Conservation (phyloP, 768 basidiomycete species). For the Nidula microcarpa region DNA sequence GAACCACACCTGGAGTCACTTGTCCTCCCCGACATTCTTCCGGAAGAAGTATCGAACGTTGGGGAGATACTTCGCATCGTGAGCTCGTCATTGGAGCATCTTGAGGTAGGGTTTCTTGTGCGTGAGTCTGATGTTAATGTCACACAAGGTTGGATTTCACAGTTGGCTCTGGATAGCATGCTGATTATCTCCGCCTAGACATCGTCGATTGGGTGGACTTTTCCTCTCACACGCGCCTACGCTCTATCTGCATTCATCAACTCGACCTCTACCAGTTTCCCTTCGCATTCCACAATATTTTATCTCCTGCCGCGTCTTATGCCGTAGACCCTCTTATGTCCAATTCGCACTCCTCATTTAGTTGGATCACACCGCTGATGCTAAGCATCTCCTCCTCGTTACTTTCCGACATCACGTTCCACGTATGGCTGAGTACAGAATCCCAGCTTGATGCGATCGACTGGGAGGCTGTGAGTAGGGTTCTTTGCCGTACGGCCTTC, state of each 20-base stretch:
- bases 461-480: constrained; percentile 19
- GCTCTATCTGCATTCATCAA: constrained; percentile 21
- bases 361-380: constrained; percentile 23
- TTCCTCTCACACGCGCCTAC: constrained; percentile 18
- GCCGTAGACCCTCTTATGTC: not conserved
- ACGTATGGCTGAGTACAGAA: constrained; percentile 30
- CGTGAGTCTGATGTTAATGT: constrained; percentile 11
- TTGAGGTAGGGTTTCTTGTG: constrained; percentile 25
- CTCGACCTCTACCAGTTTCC: constrained; percentile 30
- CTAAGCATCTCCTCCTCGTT: constrained; percentile 15
- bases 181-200: constrained; percentile 8
- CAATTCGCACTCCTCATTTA: constrained; percentile 12
- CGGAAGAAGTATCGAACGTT: constrained; percentile 18
- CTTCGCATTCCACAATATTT: constrained; percentile 1
- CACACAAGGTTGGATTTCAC: not conserved
- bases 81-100: constrained; percentile 20
- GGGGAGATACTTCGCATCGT: constrained; percentile 15
- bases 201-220: constrained; percentile 16
- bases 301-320: no score
- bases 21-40: constrained; percentile 24
- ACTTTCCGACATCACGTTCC: constrained; percentile 17
- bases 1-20: constrained; percentile 9
- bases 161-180: not conserved
- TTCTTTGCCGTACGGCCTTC: constrained; percentile 12
- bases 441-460: constrained; percentile 25